These are phyloP conservation scores for Salvia miltiorrhiza DNA, from an alignment of 257 asterid species.

Conservation along the genomic window DNA sequence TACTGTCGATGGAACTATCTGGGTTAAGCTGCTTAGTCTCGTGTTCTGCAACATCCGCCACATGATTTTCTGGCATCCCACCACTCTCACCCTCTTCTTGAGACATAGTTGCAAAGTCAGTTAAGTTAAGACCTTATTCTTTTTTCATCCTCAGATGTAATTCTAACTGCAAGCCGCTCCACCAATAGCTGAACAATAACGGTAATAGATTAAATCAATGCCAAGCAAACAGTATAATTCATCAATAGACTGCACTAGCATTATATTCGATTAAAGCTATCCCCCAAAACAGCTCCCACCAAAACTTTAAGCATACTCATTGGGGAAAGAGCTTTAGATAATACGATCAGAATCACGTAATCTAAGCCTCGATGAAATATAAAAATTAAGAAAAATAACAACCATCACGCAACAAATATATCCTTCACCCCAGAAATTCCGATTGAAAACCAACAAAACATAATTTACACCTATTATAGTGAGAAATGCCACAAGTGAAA, in stretches of 20 bases:
- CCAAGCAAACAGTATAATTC: background rate
- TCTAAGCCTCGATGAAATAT: conserved; percentile 1
- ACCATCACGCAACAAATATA: background rate
- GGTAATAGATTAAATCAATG: background rate
- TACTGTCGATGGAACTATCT: conserved; percentile 24
- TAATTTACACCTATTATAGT: background rate
- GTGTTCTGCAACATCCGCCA: conserved; percentile 26
- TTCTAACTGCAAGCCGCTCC: conserved; percentile 13
- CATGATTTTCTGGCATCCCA: conserved; percentile 37
- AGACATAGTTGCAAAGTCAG: conserved; percentile 33
- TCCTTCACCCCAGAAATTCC: background rate
- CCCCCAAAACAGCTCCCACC: background rate
- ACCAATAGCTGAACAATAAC: conserved; percentile 19
- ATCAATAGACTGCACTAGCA: conserved; percentile 20
- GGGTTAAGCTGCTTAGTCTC: conserved; percentile 41
- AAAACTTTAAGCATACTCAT: background rate
- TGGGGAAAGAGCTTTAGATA: background rate
- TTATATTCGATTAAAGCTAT: conserved; percentile 12
- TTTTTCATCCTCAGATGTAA: background rate
- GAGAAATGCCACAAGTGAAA: conserved; percentile 6
- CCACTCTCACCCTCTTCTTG: conserved; percentile 40
- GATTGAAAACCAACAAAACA: background rate
- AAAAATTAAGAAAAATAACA: background rate
- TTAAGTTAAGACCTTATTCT: conserved; percentile 12
- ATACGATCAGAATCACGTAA: conserved; percentile 12